phyloP scores from a whole-genome alignment of 2,329 filamentous ascomycete species.

The Chalaropsis ovoidea region DNA sequence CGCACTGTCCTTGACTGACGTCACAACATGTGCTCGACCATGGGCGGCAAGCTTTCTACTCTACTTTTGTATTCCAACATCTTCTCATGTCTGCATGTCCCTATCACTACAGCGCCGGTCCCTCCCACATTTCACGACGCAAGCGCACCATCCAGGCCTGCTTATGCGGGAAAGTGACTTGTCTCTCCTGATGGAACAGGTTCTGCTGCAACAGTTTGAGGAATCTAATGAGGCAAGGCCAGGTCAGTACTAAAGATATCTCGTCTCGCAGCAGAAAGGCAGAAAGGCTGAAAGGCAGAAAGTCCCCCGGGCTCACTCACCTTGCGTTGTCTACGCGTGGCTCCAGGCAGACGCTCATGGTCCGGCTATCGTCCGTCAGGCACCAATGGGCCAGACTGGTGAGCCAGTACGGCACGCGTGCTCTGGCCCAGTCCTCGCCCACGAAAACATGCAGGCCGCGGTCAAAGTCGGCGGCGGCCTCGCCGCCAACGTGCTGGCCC shows the following conservation, averaged over 20 bases:
- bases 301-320: too few species aligned
- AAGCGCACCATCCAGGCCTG: slow-evolving; percentile 79
- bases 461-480: slow-evolving; percentile 63
- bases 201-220: slow-evolving; percentile 55
- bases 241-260: slow-evolving; percentile 8
- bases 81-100: too few species aligned
- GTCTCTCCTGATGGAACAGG: slow-evolving; percentile 79
- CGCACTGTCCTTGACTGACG: too few species aligned
- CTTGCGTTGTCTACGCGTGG: slow-evolving; percentile 83
- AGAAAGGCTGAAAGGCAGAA: too few species aligned
- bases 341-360: slow-evolving; percentile 74
- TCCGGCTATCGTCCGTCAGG: slow-evolving; percentile 66
- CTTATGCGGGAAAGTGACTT: slow-evolving; percentile 84
- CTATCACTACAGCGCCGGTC: slow-evolving; percentile 45
- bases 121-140: slow-evolving; percentile 68
- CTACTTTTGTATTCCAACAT: neutral
- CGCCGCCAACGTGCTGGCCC: slow-evolving; percentile 55
- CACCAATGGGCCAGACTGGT: slow-evolving; percentile 80
- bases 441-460: slow-evolving; percentile 80
- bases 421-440: slow-evolving; percentile 84
- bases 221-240: slow-evolving; percentile 30
- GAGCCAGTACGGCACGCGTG: slow-evolving; percentile 72
- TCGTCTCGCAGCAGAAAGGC: neutral
- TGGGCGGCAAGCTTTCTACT: too few species aligned
- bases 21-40: too few species aligned